phyloP scores from a whole-genome alignment of 2,329 filamentous ascomycete species.

The Falciphora oryzae region DNA sequence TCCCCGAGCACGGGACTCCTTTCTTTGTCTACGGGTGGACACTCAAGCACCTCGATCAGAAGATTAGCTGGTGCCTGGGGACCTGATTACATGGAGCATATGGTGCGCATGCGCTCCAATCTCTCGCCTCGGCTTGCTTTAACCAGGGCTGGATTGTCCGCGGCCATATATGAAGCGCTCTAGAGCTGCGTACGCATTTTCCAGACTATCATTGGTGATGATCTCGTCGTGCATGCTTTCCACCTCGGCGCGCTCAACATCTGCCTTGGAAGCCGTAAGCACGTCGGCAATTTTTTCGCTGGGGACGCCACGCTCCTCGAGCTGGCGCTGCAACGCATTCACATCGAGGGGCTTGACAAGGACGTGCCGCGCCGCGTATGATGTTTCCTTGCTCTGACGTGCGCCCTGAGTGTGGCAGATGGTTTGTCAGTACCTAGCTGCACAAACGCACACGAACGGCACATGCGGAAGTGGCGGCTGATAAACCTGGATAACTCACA shows the following conservation, averaged over 20 bases:
- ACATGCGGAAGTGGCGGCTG: constrained; percentile 8
- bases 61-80: too few relatives aligned
- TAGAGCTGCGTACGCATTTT: constrained; percentile 41
- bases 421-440: not conserved
- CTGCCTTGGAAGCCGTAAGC: constrained; percentile 32
- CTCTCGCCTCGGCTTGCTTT: not conserved
- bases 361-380: constrained; percentile 49
- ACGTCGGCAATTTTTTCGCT: constrained; percentile 41
- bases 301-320: constrained; percentile 36
- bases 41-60: too few relatives aligned
- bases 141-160: not conserved
- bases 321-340: constrained; percentile 31
- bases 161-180: constrained; percentile 42
- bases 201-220: constrained; percentile 45
- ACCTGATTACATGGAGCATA: not conserved
- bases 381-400: constrained; percentile 52
- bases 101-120: not conserved
- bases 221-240: constrained; percentile 42
- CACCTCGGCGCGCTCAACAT: constrained; percentile 37
- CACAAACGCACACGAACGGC: not conserved
- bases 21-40: too few relatives aligned
- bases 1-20: too few relatives aligned
- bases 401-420: constrained; percentile 35
- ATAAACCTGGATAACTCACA: constrained; percentile 32
- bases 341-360: constrained; percentile 41